Base-by-base conservation (phyloP, 768 basidiomycete genomes). In the Tricholoma furcatifolium region DNA sequence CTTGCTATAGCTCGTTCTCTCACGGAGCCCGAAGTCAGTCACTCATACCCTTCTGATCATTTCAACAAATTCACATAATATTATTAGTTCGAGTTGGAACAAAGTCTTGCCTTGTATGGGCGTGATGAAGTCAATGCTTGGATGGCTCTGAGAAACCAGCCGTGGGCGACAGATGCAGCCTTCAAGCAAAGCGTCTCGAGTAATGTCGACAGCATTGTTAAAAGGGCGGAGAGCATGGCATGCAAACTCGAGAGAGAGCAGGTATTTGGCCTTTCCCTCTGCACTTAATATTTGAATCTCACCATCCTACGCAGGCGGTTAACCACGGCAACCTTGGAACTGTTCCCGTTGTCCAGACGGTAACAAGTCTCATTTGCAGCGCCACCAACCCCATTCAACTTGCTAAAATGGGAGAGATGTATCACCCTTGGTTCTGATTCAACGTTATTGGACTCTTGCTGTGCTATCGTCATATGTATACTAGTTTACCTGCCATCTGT, bases 1-100 rank as follows among this genome's bases (percentile, higher is more conserved):
- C 88, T 97, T 79, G 89, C 94, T 2, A 93, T 99, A 47, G 94
- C 87, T 5, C 82, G 93, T 44, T 88, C 87, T 55, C 75, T 99
- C 42, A 93, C 92, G 4, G 88, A 93, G 63, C 93, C 94, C 15
- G 94, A 98, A 78, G 93, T 92, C 57, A 54, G 77, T 63, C 38
- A 14, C 35, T 48, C 51, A 40, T 39, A 8, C 43, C 18, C 20
- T 47, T 32, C 35, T 24, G 27, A 43, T 46, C 41, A 18, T 23
- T 50, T 51, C 40, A 8, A 49, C 7, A 8, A 42, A 42, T 18
- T 39, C 36, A 8, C 36, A 36, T 21, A 47, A 46, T 50, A 36
- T 21, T 48, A 46, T 50, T 43, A 96, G 90, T 95, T 87, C 66
- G 93, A 98, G 56, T 74, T 99, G 55, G 94, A 97, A 56, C 89